Conservation (phyloP, 345 rosid species). For the Lepidium sativum region DNA sequence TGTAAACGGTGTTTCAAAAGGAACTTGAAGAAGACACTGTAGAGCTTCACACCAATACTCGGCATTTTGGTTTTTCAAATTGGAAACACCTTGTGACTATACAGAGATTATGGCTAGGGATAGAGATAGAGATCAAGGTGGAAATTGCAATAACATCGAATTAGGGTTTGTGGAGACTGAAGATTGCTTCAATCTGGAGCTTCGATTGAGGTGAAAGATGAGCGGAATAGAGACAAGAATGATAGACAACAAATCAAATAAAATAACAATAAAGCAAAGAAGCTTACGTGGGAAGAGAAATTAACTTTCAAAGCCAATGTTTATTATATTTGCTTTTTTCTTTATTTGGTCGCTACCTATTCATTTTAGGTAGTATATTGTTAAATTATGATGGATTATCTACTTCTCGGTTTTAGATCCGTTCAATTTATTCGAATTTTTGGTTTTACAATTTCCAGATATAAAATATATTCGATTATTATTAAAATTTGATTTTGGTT, state of each 20-base stretch:
- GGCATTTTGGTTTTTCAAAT: conserved; percentile 44
- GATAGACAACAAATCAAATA: neutral
- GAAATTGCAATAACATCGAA: conserved; percentile 8
- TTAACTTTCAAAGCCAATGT: neutral
- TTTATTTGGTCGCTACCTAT: too few species aligned
- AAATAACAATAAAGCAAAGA: neutral
- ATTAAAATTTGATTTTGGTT: too few species aligned
- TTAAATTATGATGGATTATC: too few species aligned
- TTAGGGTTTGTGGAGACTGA: conserved; percentile 32
- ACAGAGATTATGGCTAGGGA: conserved; percentile 16
- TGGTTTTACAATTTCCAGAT: too few species aligned
- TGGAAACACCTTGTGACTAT: neutral
- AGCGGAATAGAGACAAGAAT: conserved; percentile 12
- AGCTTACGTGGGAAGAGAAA: conserved; percentile 24
- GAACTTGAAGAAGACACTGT: conserved; percentile 93
- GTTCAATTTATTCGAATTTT: too few species aligned
- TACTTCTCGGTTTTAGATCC: too few species aligned
- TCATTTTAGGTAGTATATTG: too few species aligned
- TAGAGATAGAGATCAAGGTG: neutral
- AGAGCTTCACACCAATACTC: conserved; percentile 71
- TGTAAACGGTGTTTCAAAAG: conserved; percentile 75
- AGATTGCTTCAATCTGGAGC: conserved; percentile 28
- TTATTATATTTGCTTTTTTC: too few species aligned
- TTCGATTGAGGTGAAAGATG: conserved; percentile 24
- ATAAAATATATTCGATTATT: too few species aligned